Base-by-base conservation (phyloP, 331 rosid genomes). In the Arachis monticola region DNA sequence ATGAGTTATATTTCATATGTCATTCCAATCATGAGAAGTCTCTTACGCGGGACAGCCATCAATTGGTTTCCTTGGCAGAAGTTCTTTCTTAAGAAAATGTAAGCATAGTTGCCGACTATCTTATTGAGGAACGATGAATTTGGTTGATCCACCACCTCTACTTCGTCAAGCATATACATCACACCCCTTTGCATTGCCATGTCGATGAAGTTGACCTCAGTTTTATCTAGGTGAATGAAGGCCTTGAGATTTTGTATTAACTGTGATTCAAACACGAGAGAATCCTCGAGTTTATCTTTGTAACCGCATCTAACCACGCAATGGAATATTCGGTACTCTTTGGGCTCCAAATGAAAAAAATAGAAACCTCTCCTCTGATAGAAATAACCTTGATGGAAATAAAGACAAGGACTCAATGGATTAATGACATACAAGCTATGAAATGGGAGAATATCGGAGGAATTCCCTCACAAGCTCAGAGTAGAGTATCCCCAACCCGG, bases 221-320 rank as follows among this genome's bases (percentile, higher is more conserved):
- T 90, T 6, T 91, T 85, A 30, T 86, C 60, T 12, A 78, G 60
- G 9, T 60, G 77, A 58, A 91, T 79, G 60, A 22, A 22, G 27
- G 27, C 27, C 27, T 22, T 22, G 27, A 22, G 27, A 22, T 22
- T 0, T 22, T 22, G 27, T 22, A 22, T 22, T 22, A 22, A 22
- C 27, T 22, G 27, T 22, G 27, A 22, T 22, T 22, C 27, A 13
- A 93, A 93, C 83, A 70, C 84, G 0, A 6, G 35, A 0, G 92
- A 80, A 9, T 76, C 91, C 17, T 46, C 87, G 0, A 82, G 59
- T 0, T 14, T 31, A 42, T 93, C 97, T 5, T 85, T 93, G 75
- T 93, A 89, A 38, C 97, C 96, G 9, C 79, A 88, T 74, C 98
- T 89, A 10, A 84, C 93, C 1, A 91, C 96, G 14, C 98, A 93